Base-by-base conservation (phyloP, 1,284 basidiomycete genomes). In the Microbotryomycetes sp. region DNA sequence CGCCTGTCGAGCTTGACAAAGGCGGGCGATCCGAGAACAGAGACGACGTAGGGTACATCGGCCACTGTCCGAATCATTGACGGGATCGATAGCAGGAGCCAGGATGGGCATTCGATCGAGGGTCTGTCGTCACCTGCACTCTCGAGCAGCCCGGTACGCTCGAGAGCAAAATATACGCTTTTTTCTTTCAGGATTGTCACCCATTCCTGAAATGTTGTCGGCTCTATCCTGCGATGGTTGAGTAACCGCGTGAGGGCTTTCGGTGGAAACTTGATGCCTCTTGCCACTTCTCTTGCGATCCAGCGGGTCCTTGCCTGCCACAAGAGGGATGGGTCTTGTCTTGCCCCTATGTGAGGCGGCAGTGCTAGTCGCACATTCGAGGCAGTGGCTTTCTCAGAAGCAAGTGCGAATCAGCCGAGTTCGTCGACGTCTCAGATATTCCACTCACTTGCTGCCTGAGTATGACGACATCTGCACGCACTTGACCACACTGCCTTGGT, bases 71-170 rank as follows among this genome's bases (percentile, higher is more conserved):
- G 16, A 18, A 66, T 50, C 56, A 68, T 52, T 15, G 48, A 59
- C 0, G 67, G 67, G n/a, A 68, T 41, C 5, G 64, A 27, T 45
- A 66, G 64, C 50, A 62, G 60, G 2, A 68, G 54, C 67, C 67
- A 68, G 45, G 56, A 56, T 31, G 67, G 67, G 52, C 59, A 64
- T 15, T 30, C n/a, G 6, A 52, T 24, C 6, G 15, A 13, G 13
- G 15, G 13, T 30, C 31, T 23, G 16, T 35, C 53, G 3, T 18
- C 11, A 1, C 31, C 50, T 3, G 61, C 60, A 30, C 60, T 62
- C 52, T 66, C 64, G 53, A 68, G 58, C 0, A 68, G 49, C 6
- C 61, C 67, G 31, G 66, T 52, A 3, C 18, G 15, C 23, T 52
- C 47, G 7, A 68, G 59, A 1, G 64, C 64, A 7, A 58, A 60